phyloP scores from a whole-genome alignment of 1,139 yeast species.

The Arxiozyma telluris region DNA sequence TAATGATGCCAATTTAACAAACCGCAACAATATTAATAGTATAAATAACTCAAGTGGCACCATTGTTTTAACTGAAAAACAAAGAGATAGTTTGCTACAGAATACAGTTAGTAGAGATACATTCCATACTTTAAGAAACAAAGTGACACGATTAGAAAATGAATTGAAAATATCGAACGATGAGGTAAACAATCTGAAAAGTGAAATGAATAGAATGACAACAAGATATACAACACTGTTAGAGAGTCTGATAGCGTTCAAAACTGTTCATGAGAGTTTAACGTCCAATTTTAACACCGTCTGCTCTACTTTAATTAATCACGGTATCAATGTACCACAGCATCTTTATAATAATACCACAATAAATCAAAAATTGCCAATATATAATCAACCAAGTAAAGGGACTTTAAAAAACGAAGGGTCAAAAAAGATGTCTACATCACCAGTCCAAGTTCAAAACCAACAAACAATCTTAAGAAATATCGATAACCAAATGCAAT shows the following conservation, averaged over 20 bases:
- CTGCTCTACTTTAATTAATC: constrained; percentile 40
- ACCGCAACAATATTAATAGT: not conserved
- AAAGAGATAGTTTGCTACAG: constrained; percentile 10
- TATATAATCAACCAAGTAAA: constrained; percentile 14
- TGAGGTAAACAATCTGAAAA: constrained; percentile 36
- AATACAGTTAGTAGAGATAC: constrained; percentile 22
- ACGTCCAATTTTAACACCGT: constrained; percentile 44
- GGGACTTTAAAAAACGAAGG: not conserved
- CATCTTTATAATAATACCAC: constrained; percentile 22
- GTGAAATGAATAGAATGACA: constrained; percentile 40
- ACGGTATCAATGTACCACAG: constrained; percentile 57
- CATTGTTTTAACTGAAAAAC: not conserved
- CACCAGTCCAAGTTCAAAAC: not conserved
- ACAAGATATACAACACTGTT: constrained; percentile 57
- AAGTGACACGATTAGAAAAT: constrained; percentile 34
- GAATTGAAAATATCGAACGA: constrained; percentile 37
- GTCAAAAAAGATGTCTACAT: not conserved
- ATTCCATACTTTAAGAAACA: constrained; percentile 22
- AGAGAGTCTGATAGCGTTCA: constrained; percentile 49
- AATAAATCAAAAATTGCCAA: constrained; percentile 27
- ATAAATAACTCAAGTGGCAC: not conserved
- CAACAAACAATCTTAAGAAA: not conserved
- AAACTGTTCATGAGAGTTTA: constrained; percentile 48
- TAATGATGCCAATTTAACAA: not conserved
- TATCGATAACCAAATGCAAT: not conserved